A percentile compares a stretch with the other conserved stretches of the same genome.
Evolutionary conservation across 768 basidiomycete genomes (phyloP).

Genomic region (Boletus subparvulus): DNA sequence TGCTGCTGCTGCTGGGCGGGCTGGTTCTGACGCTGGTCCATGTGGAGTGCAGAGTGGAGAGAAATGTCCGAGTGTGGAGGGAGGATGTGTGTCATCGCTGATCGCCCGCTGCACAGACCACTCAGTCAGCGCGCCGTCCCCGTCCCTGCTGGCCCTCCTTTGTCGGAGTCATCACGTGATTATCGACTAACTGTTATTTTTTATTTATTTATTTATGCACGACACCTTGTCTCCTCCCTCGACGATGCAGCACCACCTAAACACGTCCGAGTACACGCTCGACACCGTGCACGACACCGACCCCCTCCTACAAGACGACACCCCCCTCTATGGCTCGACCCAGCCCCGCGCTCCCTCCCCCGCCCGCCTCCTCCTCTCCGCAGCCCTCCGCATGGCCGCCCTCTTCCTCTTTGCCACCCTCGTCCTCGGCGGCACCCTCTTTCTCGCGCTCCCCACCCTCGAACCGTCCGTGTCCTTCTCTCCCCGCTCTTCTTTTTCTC

Average conservation of each 20-base stretch:
- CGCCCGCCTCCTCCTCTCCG: constrained; percentile 67
- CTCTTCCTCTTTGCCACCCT: constrained; percentile 71
- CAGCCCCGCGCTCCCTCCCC: constrained; percentile 39
- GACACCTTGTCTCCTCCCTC: background rate
- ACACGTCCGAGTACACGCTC: constrained; percentile 62
- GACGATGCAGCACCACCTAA: constrained; percentile 24
- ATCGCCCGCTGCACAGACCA: constrained; percentile 10
- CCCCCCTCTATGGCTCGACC: constrained; percentile 51
- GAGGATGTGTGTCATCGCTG: constrained; percentile 48
- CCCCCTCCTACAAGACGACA: constrained; percentile 34
- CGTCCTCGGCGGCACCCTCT: constrained; percentile 75
- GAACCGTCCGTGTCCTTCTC: constrained; percentile 57
- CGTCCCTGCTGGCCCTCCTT: constrained; percentile 13
- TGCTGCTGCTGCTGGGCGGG: constrained; percentile 38
- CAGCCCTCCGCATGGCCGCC: constrained; percentile 78
- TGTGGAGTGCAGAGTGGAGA: constrained; percentile 62
- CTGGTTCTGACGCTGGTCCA: constrained; percentile 58
- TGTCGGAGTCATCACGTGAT: constrained; percentile 24
- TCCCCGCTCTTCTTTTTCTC: constrained; percentile 1
- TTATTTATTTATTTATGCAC: background rate
- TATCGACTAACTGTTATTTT: background rate
- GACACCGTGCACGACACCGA: constrained; percentile 48
- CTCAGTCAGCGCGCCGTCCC: constrained; percentile 11
- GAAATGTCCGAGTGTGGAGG: constrained; percentile 50
- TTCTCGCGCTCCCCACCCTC: constrained; percentile 75